phyloP scores from a whole-genome alignment of 179 eudicot genomes.

The Pouteria campechiana region DNA sequence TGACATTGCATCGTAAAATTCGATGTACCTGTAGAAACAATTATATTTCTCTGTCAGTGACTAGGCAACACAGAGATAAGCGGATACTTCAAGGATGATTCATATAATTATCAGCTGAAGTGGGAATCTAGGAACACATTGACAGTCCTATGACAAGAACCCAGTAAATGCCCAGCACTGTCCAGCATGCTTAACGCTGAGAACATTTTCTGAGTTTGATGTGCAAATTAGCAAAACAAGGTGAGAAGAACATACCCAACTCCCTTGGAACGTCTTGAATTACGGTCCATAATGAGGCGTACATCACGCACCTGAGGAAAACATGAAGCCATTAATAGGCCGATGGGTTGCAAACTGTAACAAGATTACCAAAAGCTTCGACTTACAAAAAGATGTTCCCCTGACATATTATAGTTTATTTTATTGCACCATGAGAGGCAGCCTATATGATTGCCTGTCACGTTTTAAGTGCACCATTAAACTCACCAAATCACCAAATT shows the following conservation, averaged over 20 bases:
- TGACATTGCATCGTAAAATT: conserved; percentile 87
- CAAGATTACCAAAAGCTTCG: no score
- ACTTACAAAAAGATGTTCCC: no score
- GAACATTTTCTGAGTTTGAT: neutral
- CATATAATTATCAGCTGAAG: neutral
- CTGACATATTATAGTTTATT: no score
- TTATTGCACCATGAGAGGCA: no score
- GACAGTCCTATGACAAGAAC: neutral
- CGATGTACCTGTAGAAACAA: conserved; percentile 54
- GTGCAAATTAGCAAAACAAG: neutral
- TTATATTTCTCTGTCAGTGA: neutral
- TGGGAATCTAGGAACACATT: neutral
- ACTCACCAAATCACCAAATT: no score
- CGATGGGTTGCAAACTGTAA: no score
- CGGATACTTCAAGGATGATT: no score
- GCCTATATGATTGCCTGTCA: no score
- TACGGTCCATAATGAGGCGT: conserved; percentile 83
- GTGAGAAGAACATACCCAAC: conserved; percentile 46
- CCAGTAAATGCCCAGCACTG: neutral
- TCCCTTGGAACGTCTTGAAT: conserved; percentile 82
- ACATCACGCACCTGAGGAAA: conserved; percentile 94
- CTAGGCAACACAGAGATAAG: neutral
- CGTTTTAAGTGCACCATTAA: no score
- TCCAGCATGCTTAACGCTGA: neutral
- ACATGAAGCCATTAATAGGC: no score